Base-by-base conservation (phyloP, 805 yeast species). In the Ogataea trehaloabstinens region DNA sequence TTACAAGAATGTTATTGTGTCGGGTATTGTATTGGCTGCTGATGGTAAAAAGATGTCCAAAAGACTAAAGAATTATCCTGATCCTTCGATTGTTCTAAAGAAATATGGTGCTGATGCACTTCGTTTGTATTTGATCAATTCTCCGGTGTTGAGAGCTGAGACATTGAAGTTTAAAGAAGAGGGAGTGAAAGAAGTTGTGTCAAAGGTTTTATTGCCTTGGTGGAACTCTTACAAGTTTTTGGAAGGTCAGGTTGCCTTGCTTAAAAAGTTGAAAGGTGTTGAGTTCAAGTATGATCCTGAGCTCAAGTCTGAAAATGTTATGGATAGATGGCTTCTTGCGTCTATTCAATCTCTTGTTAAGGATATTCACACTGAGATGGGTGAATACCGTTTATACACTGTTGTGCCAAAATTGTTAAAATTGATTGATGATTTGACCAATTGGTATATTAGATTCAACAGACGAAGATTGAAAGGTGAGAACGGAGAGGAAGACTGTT, bases 21-120 rank as follows among this genome's bases (percentile, higher is more conserved):
- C 89, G 30, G 99, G 99, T 74, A 86, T 93, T 60, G 96, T 93
- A 31, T 76, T 93, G 52, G 99, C 99, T 32, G 82, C 93, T 31
- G 99, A 93, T 62, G 99, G 99, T 67, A 93, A 90, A 72, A 93
- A 93, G 74, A 93, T 93, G 99, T 93, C 99, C 31, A 93, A 93
- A 74, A 83, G 98, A 58, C 80, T 93, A 61, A 90, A 93, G 74
- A 93, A 93, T 68, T 93, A 93, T 66, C 99, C 99, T 48, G 97
- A 93, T 69, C 98, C 99, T 49, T 74, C 69, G 49, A 66, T 78
- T 49, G 82, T 93, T 45, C 74, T 93, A 60, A 76, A 85, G 50
- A 82, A 80, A 61, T 90, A 87, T 59, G 99, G 99, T 73, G 96
- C 99, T 31, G 99, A 93, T 71, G 96, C 99, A 20, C 74, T 93